These are phyloP conservation scores for Aspergillus chevalieri DNA, from an alignment of 2,329 filamentous ascomycete genomes.

Conservation along the genomic window DNA sequence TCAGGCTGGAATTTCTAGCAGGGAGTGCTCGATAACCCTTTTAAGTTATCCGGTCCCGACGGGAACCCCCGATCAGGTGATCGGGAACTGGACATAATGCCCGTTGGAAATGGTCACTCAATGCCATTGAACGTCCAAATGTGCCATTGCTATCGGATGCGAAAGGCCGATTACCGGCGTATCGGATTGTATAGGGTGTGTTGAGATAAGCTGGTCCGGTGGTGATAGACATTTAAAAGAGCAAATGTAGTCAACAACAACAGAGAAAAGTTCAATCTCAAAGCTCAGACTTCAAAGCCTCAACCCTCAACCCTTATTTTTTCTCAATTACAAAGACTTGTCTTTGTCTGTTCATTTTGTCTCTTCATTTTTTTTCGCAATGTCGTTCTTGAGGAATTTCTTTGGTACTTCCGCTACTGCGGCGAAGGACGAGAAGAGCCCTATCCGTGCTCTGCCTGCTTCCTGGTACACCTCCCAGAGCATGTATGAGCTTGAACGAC, in stretches of 20 bases:
- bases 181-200: constrained; percentile 5
- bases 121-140: constrained; percentile 6
- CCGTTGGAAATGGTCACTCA: constrained; percentile 13
- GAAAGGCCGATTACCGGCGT: constrained; percentile 5
- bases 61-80: constrained; percentile 18
- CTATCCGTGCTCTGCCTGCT: constrained; percentile 37
- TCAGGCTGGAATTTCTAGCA: background rate
- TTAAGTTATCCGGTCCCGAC: constrained; percentile 14
- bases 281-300: constrained; percentile 3
- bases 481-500: constrained; percentile 48
- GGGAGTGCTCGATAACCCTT: constrained; percentile 6
- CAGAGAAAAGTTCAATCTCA: constrained; percentile 1
- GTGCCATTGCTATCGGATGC: constrained; percentile 10
- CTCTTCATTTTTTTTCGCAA: constrained; percentile 10
- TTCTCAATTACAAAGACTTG: constrained; percentile 1
- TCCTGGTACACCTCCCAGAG: constrained; percentile 38
- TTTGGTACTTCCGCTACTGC: constrained; percentile 19
- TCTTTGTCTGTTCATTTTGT: background rate
- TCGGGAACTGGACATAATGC: constrained; percentile 14
- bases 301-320: constrained; percentile 1
- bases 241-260: constrained; percentile 8
- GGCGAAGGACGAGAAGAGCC: constrained; percentile 7
- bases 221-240: constrained; percentile 17
- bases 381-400: constrained; percentile 25
- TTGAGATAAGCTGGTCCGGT: background rate